These are phyloP conservation scores for Corinectria fuckeliana DNA, from an alignment of 2,329 filamentous ascomycete genomes.

Conservation along the genomic window DNA sequence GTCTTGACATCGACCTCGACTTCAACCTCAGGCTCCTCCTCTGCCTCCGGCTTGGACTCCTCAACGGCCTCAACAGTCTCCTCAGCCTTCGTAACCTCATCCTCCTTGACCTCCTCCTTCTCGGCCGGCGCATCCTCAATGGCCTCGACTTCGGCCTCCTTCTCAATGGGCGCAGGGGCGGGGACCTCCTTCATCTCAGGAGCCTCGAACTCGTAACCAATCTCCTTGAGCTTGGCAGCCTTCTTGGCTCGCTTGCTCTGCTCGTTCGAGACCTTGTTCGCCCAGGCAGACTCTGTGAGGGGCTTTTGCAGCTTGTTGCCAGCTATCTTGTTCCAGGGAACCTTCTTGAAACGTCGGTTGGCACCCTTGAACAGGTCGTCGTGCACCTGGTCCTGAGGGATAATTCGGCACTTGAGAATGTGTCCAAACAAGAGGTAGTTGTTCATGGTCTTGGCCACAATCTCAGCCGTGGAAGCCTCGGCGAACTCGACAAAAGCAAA, in stretches of 20 bases:
- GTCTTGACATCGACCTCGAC: conserved; percentile 25
- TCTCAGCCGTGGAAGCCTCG: conserved; percentile 78
- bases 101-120: conserved; percentile 25
- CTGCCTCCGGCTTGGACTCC: conserved; percentile 16
- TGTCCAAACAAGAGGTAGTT: conserved; percentile 96
- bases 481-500: conserved; percentile 94
- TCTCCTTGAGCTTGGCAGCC: conserved; percentile 75
- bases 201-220: conserved; percentile 84
- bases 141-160: conserved; percentile 35
- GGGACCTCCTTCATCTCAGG: conserved; percentile 70
- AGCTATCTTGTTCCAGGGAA: conserved; percentile 87
- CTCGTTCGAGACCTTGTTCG: conserved; percentile 75
- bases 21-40: conserved; percentile 23
- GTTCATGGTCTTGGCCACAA: conserved; percentile 96
- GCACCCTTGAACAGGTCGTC: conserved; percentile 87
- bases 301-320: conserved; percentile 77
- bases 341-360: conserved; percentile 85
- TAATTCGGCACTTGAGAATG: conserved; percentile 84
- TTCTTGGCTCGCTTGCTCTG: conserved; percentile 72
- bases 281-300: conserved; percentile 78
- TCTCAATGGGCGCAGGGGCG: conserved; percentile 48
- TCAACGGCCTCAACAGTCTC: conserved; percentile 25
- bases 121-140: conserved; percentile 33
- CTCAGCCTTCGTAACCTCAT: neutral
- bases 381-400: conserved; percentile 80